Base-by-base conservation (phyloP, 2,329 filamentous ascomycete genomes). In the Colletotrichum magnum region DNA sequence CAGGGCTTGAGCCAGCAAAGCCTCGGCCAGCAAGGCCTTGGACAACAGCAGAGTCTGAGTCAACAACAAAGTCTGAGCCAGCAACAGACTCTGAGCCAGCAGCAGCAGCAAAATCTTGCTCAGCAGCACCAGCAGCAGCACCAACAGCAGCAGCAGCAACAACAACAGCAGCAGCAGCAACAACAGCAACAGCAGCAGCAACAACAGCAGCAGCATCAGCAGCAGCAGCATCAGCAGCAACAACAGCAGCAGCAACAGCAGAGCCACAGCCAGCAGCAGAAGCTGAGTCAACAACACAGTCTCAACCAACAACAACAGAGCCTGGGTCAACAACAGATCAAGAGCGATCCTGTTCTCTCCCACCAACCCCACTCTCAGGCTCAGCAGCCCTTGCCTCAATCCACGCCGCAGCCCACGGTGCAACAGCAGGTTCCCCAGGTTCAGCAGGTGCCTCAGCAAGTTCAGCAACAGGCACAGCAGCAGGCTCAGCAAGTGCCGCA, bases 41-140 rank as follows among this genome's bases (percentile, higher is more conserved):
- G 69, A 13, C 75, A 78, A n/a, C 75, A 75, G 52, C 76, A 24
- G 21, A 58, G 64, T 24, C 61, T 75, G 39, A 78, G 78, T 56
- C 77, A 77, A 58, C 77, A 77, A 58, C 77, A 78, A 63, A 69
- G 73, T 9, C 74, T 79, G 60, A 70, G 72, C 10, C 79, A 80
- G 48, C 78, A 79, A 51, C 75, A 75, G 50, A 70, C 72, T 12
- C 66, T 79, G 57, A 72, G 72, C 47, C 76, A 74, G 48, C 74
- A 76, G 47, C 79, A 79, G 59, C 77, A 77, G 52, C 75, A 75
- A 18, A 64, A 50, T 12, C 57, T 73, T 6, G 67, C 67, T 3
- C 72, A 74, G 26, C 72, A 71, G 58, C 77, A 76, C 32, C 78
- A 78, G 28, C 36, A 64, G 13, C 58, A 76, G 15, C 73, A 78